These are phyloP conservation scores for Bidens hawaiensis DNA, from an alignment of 140 eudicot species.

Conservation along the genomic window DNA sequence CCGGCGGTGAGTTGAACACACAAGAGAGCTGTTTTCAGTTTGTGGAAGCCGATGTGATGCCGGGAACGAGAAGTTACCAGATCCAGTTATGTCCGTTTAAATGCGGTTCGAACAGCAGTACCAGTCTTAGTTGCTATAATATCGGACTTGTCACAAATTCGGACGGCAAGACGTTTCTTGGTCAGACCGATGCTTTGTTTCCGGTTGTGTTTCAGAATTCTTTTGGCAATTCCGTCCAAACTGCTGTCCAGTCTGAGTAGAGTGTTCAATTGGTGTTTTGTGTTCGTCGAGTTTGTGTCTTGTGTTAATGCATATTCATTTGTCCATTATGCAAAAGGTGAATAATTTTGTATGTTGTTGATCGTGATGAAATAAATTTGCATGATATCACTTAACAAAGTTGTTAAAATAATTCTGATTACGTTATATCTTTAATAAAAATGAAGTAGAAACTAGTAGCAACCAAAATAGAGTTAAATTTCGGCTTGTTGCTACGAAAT, in stretches of 20 bases:
- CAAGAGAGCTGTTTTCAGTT: slow-evolving; percentile 27
- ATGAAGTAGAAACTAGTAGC: too few species aligned
- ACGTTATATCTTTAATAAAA: background rate
- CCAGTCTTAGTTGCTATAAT: slow-evolving; percentile 8
- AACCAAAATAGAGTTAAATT: too few species aligned
- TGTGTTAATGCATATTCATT: background rate
- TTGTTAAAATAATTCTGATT: background rate
- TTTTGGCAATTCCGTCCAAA: background rate
- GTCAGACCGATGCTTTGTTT: slow-evolving; percentile 5
- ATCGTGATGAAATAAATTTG: background rate
- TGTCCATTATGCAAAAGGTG: too few species aligned
- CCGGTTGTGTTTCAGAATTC: slow-evolving; percentile 22
- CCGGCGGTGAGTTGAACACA: slow-evolving; percentile 8
- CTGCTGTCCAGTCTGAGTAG: background rate
- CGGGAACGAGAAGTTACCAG: slow-evolving; percentile 21
- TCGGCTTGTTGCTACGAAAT: too few species aligned
- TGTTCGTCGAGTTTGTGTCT: background rate
- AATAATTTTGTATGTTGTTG: slow-evolving; percentile 2
- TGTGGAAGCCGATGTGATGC: slow-evolving; percentile 25
- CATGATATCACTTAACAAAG: too few species aligned
- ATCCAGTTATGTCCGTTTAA: slow-evolving; percentile 28
- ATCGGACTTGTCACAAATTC: slow-evolving; percentile 3
- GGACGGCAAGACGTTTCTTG: slow-evolving; percentile 9
- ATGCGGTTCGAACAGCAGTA: slow-evolving; percentile 14
- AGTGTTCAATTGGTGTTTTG: background rate